Evolutionary conservation across 257 asterid genomes (phyloP).

Genomic region (Eucommia ulmoides): DNA sequence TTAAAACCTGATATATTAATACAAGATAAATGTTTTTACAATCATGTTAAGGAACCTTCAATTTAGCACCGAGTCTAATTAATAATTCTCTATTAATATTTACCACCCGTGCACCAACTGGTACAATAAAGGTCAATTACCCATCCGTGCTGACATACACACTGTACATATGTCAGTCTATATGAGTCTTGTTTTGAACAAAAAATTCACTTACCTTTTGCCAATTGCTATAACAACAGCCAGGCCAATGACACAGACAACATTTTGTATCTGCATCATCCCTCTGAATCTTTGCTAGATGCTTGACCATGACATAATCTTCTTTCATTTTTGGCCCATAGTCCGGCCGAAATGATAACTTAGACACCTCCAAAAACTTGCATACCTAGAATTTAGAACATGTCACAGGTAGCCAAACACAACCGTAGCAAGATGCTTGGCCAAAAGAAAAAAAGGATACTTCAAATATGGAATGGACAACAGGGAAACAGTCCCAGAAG

Average conservation of each 20-base stretch:
- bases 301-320: slow-evolving; percentile 76
- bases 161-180: no score
- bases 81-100: no score
- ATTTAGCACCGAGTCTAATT: no score
- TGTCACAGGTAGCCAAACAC: neutral
- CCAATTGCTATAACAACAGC: slow-evolving; percentile 73
- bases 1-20: no score
- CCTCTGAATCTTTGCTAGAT: slow-evolving; percentile 34
- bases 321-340: slow-evolving; percentile 93
- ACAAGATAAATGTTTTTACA: no score
- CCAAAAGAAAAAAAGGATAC: neutral
- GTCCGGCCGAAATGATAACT: slow-evolving; percentile 70
- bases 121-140: no score
- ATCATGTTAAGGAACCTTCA: no score
- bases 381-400: slow-evolving; percentile 41
- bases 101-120: no score
- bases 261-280: slow-evolving; percentile 42
- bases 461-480: neutral
- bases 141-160: no score
- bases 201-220: no score
- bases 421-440: neutral
- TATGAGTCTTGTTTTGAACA: no score
- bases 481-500: no score
- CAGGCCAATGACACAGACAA: slow-evolving; percentile 38
- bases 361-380: slow-evolving; percentile 94